These are phyloP conservation scores for Zymoseptoria crescenta DNA, from an alignment of 2,329 filamentous ascomycete genomes.

Conservation along the genomic window DNA sequence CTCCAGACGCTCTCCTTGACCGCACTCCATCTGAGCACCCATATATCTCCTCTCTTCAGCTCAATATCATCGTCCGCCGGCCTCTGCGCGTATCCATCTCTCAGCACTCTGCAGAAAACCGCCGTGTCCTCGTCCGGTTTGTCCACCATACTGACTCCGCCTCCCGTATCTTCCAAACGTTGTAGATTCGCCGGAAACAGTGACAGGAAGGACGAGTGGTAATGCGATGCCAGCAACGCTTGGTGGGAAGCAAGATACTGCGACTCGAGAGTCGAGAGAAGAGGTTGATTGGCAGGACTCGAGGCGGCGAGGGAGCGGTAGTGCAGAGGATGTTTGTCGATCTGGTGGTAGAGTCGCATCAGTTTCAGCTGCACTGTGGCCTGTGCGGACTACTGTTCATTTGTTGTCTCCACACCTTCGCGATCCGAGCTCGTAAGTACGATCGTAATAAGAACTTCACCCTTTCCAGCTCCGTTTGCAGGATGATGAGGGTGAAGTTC, in stretches of 20 bases:
- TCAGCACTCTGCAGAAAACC: conserved; percentile 72
- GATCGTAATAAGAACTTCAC: conserved; percentile 86
- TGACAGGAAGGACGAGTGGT: conserved; percentile 72
- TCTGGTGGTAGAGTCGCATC: conserved; percentile 39
- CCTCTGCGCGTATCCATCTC: conserved; percentile 56
- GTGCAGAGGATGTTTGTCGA: conserved; percentile 69
- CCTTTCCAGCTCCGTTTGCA: conserved; percentile 91
- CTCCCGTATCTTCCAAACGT: conserved; percentile 81
- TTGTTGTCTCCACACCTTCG: conserved; percentile 55
- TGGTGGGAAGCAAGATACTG: conserved; percentile 82
- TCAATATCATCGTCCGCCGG: conserved; percentile 38
- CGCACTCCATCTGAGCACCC: conserved; percentile 52
- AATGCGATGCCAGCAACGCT: conserved; percentile 74
- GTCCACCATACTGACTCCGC: conserved; percentile 88
- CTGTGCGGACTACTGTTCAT: background rate
- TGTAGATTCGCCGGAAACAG: conserved; percentile 73
- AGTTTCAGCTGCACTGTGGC: conserved; percentile 19
- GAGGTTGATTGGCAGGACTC: conserved; percentile 31
- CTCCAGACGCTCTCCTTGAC: conserved; percentile 59
- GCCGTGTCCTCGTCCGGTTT: conserved; percentile 72
- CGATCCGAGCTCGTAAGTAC: conserved; percentile 73
- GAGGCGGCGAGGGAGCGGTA: conserved; percentile 48
- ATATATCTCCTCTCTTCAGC: conserved; percentile 44
- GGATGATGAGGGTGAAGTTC: conserved; percentile 87
- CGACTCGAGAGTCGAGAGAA: conserved; percentile 65